Percentiles rank a stretch among this genome's conserved stretches.
phyloP scores from a whole-genome alignment of 495 filamentous ascomycete genomes.

The Annulohypoxylon nitens region DNA sequence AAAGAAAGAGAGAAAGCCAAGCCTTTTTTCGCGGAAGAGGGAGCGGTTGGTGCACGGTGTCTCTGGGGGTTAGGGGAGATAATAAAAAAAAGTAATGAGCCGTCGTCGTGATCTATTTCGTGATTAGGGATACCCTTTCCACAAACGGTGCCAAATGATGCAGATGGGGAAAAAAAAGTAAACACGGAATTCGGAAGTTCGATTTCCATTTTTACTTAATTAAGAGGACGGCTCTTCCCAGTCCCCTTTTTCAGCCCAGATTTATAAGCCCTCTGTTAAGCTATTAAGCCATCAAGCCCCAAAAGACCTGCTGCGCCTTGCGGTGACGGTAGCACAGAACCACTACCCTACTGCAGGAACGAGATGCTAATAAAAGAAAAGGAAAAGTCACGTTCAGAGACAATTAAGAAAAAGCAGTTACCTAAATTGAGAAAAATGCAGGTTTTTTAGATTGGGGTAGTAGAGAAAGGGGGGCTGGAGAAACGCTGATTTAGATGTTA shows the following conservation, averaged over 20 bases:
- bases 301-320: slow-evolving; percentile 5
- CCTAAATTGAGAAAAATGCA: slow-evolving; percentile 24
- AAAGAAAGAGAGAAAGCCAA: slow-evolving; percentile 25
- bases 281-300: background rate
- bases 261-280: background rate
- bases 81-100: slow-evolving; percentile 10
- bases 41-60: slow-evolving; percentile 34
- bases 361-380: slow-evolving; percentile 47
- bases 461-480: slow-evolving; percentile 24
- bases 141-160: background rate
- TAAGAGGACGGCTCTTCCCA: slow-evolving; percentile 4
- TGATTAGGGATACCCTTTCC: slow-evolving; percentile 10
- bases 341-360: slow-evolving; percentile 49
- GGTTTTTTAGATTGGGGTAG: slow-evolving; percentile 24
- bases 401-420: slow-evolving; percentile 19
- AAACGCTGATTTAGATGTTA: slow-evolving; percentile 23
- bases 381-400: slow-evolving; percentile 23
- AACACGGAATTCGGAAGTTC: background rate
- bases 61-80: slow-evolving; percentile 8
- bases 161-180: slow-evolving; percentile 11
- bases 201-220: background rate
- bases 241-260: background rate
- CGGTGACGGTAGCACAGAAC: slow-evolving; percentile 32
- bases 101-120: background rate
- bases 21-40: slow-evolving; percentile 35